Percentiles rank a stretch among this genome's conserved stretches.
Evolutionary conservation across 2,329 filamentous ascomycete genomes (phyloP).

Genomic region (Albifimbria verrucaria): DNA sequence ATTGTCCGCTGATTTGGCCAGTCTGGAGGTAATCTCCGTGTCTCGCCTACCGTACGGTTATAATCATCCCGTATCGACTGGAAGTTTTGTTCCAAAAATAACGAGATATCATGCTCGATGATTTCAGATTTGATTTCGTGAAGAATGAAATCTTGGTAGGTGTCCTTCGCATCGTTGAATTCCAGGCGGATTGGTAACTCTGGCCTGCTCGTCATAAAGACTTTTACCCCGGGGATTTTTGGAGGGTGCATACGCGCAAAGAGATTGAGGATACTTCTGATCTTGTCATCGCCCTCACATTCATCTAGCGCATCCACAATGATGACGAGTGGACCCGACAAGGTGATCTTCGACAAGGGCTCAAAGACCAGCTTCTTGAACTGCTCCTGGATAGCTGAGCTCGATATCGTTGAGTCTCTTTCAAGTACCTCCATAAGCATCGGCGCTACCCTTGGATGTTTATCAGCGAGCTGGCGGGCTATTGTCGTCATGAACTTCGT

Average conservation of each 20-base stretch:
- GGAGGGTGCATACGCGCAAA: slow-evolving; percentile 8
- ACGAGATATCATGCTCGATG: slow-evolving; percentile 32
- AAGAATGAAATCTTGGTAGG: slow-evolving; percentile 19
- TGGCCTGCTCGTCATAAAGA: slow-evolving; percentile 39
- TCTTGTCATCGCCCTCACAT: slow-evolving; percentile 13
- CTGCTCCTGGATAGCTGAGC: slow-evolving; percentile 27
- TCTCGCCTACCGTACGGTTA: not conserved
- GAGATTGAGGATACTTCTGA: slow-evolving; percentile 26
- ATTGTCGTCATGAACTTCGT: slow-evolving; percentile 37
- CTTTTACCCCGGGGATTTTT: slow-evolving; percentile 20
- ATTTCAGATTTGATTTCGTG: no score
- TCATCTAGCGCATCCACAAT: slow-evolving; percentile 2
- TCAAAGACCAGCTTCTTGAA: slow-evolving; percentile 39
- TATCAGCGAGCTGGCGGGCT: slow-evolving; percentile 25
- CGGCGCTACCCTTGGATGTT: slow-evolving; percentile 21
- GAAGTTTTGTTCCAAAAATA: slow-evolving; percentile 21
- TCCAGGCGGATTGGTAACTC: slow-evolving; percentile 31
- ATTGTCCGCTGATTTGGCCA: slow-evolving; percentile 23
- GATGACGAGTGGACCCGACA: no score
- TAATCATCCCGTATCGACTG: slow-evolving; percentile 1
- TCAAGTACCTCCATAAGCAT: slow-evolving; percentile 25
- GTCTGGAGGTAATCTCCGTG: slow-evolving; percentile 7
- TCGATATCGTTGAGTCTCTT: slow-evolving; percentile 21
- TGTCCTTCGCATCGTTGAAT: slow-evolving; percentile 23
- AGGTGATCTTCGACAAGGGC: no score